Base-by-base conservation (phyloP, 768 basidiomycete species). In the Suillus subluteus region DNA sequence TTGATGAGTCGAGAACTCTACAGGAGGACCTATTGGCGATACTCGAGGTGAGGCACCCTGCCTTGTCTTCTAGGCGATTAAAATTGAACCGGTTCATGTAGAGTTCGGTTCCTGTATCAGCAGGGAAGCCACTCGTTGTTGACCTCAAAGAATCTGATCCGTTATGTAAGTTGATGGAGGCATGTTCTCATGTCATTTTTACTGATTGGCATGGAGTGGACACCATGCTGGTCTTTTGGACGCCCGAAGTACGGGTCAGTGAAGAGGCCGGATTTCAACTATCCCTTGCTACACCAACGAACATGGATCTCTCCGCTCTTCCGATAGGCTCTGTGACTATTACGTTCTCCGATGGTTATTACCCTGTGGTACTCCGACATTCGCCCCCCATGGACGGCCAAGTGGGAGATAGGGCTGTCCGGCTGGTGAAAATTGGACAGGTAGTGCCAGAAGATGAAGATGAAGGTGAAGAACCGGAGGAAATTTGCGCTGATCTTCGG, bases 201-300 rank as follows among this genome's bases (percentile, higher is more conserved):
- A 44, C 66, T 54, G 16, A 65, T 64, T 15, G 37, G 50, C 6
- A 64, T 66, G 2, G 66, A 96, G 95, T 96, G 67, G 81, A 88
- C 44, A 83, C 87, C 0, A 81, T 79, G 38, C 78, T 89, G 4
- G 82, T 88, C 0, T 98, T 98, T 76, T 96, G 93, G 91, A 75
- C 82, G 9, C 67, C 84, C 0, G 83, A 88, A 65, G 85, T 88
- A 32, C 82, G 84, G 62, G 83, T 96, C 6, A 85, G 82, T 12
- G 85, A 89, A 67, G 74, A 79, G 4, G 86, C 85, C 0, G 86
- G 92, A 0, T 98, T 94, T 77, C 96, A 98, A 75, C 71, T 98
- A 9, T 79, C 82, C 9, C 73, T 98, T 38, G 77, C 81, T 2
- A 85, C 91, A 0, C 87, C 88, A 0, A 71, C 76, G 0, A 71